These are phyloP conservation scores for Lathyrus oleraceus DNA, from an alignment of 306 rosid species.

Conservation along the genomic window DNA sequence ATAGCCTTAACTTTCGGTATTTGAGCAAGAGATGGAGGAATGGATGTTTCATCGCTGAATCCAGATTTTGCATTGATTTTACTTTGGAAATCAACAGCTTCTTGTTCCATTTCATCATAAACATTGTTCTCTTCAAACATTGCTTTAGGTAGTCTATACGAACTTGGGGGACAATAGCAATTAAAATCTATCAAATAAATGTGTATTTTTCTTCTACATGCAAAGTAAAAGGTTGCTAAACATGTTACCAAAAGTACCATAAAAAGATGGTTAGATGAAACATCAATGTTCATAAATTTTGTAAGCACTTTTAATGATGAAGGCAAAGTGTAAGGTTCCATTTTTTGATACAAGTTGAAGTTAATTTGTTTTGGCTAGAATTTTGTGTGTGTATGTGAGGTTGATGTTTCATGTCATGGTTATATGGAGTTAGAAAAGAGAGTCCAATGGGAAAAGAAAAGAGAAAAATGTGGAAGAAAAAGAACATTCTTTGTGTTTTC, in stretches of 20 bases:
- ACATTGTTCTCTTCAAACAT: conserved; percentile 46
- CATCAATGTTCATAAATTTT: conserved; percentile 11
- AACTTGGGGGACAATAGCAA: conserved; percentile 49
- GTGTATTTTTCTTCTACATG: conserved; percentile 37
- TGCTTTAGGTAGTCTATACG: conserved; percentile 44
- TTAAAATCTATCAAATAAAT: conserved; percentile 49
- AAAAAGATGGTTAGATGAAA: conserved; percentile 27
- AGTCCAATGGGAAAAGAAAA: conserved; percentile 35
- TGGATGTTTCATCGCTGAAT: conserved; percentile 55
- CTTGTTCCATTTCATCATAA: conserved; percentile 40
- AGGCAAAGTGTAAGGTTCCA: conserved; percentile 24
- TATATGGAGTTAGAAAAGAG: conserved; percentile 31
- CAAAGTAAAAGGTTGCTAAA: conserved; percentile 34
- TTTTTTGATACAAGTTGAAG: conserved; percentile 17
- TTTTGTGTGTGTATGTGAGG: conserved; percentile 4
- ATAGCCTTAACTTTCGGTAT: conserved; percentile 43
- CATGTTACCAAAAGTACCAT: conserved; percentile 28
- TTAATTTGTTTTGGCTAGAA: conserved; percentile 21
- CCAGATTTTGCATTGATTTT: conserved; percentile 63
- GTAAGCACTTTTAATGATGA: conserved; percentile 28
- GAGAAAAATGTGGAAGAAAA: conserved; percentile 25
- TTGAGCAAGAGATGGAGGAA: conserved; percentile 46
- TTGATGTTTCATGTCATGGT: conserved; percentile 10
- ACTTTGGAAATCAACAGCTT: conserved; percentile 47
- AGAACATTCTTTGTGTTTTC: conserved; percentile 43